A percentile compares a stretch with the other conserved stretches of the same genome.
phyloP scores from a whole-genome alignment of 108 stramenopile species.

The Nitzschia inconspicua region DNA sequence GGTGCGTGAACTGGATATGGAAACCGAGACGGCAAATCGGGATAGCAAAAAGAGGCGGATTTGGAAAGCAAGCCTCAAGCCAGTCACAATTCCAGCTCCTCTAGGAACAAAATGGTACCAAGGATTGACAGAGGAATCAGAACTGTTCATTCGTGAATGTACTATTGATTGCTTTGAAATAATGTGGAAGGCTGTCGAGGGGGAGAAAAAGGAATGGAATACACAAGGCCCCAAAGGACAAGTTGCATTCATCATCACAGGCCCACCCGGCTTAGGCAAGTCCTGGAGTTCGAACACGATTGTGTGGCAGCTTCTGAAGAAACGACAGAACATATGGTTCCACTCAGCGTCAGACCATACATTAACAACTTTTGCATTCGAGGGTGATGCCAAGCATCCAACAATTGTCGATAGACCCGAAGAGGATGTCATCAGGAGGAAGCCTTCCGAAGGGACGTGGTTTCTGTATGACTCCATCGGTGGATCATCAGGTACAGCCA shows the following conservation, averaged over 20 bases:
- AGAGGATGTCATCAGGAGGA: background rate
- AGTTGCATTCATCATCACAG: no score
- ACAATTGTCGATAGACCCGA: slow-evolving; percentile 3
- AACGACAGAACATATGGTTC: no score
- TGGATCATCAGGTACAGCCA: background rate
- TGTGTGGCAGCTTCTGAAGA: no score
- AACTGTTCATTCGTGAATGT: background rate
- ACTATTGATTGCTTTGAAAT: background rate
- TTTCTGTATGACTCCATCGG: slow-evolving; percentile 8
- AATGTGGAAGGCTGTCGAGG: background rate
- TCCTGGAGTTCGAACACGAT: no score
- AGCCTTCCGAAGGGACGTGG: background rate
- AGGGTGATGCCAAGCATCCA: background rate
- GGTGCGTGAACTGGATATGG: background rate
- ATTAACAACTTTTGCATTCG: background rate
- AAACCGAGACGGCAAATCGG: background rate
- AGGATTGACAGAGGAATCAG: background rate
- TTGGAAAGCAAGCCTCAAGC: background rate
- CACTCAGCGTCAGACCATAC: no score
- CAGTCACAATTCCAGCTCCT: background rate
- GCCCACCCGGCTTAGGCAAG: no score
- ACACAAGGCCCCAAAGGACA: no score
- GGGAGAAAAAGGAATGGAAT: no score
- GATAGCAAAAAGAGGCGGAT: background rate
- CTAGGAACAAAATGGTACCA: background rate